These are phyloP conservation scores for Pyrus betulifolia DNA, from an alignment of 306 rosid species.

Conservation along the genomic window DNA sequence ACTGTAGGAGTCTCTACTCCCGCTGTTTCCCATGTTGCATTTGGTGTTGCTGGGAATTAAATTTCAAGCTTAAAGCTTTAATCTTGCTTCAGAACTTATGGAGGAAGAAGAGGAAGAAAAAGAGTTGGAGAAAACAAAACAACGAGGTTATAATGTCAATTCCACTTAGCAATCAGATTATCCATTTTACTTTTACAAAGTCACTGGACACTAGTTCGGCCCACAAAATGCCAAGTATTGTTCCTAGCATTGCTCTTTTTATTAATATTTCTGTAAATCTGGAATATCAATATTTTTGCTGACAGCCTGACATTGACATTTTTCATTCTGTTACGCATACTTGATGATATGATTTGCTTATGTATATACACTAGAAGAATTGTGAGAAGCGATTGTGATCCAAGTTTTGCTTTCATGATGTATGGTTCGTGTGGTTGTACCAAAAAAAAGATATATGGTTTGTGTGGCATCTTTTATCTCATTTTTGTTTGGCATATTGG, in stretches of 20 bases:
- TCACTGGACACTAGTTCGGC: too few species aligned
- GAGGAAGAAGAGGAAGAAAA: too few species aligned
- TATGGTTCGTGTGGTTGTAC: background rate
- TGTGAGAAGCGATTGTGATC: background rate
- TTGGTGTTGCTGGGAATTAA: too few species aligned
- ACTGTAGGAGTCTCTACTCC: too few species aligned
- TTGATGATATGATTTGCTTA: background rate
- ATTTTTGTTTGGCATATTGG: conserved; percentile 19
- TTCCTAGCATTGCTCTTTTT: background rate
- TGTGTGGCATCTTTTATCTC: background rate
- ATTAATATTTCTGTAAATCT: background rate
- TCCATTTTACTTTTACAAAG: too few species aligned
- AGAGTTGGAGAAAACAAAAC: too few species aligned
- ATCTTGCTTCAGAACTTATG: too few species aligned
- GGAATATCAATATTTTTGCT: background rate
- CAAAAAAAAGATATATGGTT: background rate
- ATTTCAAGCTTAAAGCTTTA: too few species aligned
- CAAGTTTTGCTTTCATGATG: background rate
- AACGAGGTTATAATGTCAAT: too few species aligned
- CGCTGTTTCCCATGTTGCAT: too few species aligned
- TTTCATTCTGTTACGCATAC: background rate
- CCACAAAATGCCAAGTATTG: too few species aligned
- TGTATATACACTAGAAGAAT: background rate
- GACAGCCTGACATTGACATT: background rate
- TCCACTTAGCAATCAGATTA: too few species aligned